Conservation (phyloP, 768 basidiomycete species). For the Cubamyces sp. region DNA sequence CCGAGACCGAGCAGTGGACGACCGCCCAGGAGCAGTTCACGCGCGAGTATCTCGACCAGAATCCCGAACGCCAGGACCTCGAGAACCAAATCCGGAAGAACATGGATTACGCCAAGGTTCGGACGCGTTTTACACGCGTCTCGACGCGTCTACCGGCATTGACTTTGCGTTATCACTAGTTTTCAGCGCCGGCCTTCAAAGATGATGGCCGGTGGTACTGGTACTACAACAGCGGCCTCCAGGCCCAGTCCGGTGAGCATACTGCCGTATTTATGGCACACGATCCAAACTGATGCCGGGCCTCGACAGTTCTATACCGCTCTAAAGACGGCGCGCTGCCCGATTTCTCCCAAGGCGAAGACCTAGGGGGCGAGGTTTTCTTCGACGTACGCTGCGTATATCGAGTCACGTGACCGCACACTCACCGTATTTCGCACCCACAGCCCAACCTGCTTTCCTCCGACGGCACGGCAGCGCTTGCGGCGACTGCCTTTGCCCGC, state of each 20-base stretch:
- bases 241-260: slow-evolving; percentile 57
- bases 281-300: neutral
- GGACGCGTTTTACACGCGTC: slow-evolving; percentile 12
- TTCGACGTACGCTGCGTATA: slow-evolving; percentile 61
- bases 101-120: slow-evolving; percentile 54
- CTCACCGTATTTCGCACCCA: neutral
- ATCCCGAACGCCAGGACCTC: slow-evolving; percentile 58
- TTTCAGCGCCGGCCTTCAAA: slow-evolving; percentile 62
- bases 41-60: slow-evolving; percentile 62
- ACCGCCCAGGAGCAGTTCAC: slow-evolving; percentile 63
- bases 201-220: slow-evolving; percentile 81
- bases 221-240: slow-evolving; percentile 78
- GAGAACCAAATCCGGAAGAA: slow-evolving; percentile 61
- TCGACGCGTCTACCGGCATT: slow-evolving; percentile 18
- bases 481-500: slow-evolving; percentile 60
- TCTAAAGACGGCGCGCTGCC: slow-evolving; percentile 59
- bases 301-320: slow-evolving; percentile 58
- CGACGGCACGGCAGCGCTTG: slow-evolving; percentile 74
- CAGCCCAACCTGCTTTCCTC: slow-evolving; percentile 72
- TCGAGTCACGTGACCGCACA: slow-evolving; percentile 1
- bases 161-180: slow-evolving; percentile 43
- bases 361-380: slow-evolving; percentile 66
- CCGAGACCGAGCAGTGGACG: slow-evolving; percentile 70
- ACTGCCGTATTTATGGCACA: neutral
- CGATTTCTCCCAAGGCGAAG: slow-evolving; percentile 49